Evolutionary conservation across 2,329 filamentous ascomycete species (phyloP), one percentile per base, ranked within the genome.

Genomic region (Aspergillus vadensis): DNA sequence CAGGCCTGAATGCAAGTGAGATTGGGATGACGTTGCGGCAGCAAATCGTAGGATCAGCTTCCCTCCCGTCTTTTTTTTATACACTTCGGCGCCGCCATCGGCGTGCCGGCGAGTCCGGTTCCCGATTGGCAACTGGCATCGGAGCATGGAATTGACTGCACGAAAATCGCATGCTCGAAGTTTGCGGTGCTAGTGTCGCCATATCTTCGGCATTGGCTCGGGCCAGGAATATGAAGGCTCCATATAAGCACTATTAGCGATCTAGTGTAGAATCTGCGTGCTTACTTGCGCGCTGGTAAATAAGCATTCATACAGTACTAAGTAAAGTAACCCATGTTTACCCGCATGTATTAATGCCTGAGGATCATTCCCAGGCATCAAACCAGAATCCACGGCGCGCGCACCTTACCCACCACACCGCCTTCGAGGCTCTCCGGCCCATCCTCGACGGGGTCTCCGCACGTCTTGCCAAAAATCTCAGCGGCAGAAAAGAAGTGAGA

Each of bases 391-490:
- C 41, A 12, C 32, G 32, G 5, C 32, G 12, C 32, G 32, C 32
- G 32, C 32, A 30, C 27, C 27, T 14, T 14, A 36, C 32, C 32
- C 53, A 64, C 62, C 32, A 39, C 53, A 64, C 62, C 62, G 60
- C 63, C 60, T 64, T 55, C 48, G 15, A 51, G 15, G 19, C 23
- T 23, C 25, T 19, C 47, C 25, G 25, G 23, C 5, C 47, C 4
- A 30, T 30, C 47, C 47, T 32, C n/a, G 23, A 50, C 47, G 44
- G 23, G 21, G 23, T 25, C 52, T 54, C 53, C 51, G 47, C 38
- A 47, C 17, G 50, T 58, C 43, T 32, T 50, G 32, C 58, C 51
- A 61, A 61, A 65, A 60, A 62, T 65, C 61, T 65, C 63, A 39
- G 47, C 30, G 15, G 55, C 21, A 38, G 38, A 48, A 50, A 47